A percentile compares a stretch with the other conserved stretches of the same genome.
Conservation (phyloP, 495 filamentous ascomycete genomes). For the Neurospora sp. region DNA sequence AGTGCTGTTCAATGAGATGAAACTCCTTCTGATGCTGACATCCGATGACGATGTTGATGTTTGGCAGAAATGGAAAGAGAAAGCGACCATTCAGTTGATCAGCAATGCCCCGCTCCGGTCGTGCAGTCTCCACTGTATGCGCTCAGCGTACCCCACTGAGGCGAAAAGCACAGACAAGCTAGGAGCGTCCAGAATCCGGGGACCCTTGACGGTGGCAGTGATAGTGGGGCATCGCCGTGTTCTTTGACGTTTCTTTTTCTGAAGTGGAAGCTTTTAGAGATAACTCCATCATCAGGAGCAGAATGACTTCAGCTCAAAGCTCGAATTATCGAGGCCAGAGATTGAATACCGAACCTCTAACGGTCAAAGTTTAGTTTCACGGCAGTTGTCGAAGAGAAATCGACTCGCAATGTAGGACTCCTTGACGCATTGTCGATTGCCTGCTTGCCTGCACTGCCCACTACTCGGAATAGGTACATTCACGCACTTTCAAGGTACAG, state of each 20-base stretch:
- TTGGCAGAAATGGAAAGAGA: not conserved
- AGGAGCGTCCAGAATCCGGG: not conserved
- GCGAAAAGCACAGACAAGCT: not conserved
- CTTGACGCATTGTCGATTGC: not conserved
- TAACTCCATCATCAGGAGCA: not conserved
- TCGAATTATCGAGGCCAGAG: not conserved
- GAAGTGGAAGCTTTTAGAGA: not conserved
- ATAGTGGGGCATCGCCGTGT: not conserved
- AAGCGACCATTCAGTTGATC: not conserved
- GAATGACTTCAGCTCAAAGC: not conserved
- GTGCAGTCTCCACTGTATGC: not conserved
- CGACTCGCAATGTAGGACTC: not conserved
- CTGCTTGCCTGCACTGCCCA: not conserved
- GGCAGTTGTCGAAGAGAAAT: not conserved
- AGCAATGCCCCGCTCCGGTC: not conserved
- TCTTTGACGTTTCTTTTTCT: not conserved
- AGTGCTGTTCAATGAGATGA: not conserved
- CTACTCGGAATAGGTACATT: not conserved
- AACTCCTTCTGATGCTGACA: not conserved
- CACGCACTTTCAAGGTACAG: not conserved
- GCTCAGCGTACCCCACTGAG: not conserved
- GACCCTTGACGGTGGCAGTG: not conserved
- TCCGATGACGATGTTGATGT: not conserved
- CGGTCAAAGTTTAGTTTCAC: not conserved
- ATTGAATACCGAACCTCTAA: not conserved